Evolutionary conservation across 2,329 filamentous ascomycete species (phyloP).

Genomic region (Fusarium siculi): DNA sequence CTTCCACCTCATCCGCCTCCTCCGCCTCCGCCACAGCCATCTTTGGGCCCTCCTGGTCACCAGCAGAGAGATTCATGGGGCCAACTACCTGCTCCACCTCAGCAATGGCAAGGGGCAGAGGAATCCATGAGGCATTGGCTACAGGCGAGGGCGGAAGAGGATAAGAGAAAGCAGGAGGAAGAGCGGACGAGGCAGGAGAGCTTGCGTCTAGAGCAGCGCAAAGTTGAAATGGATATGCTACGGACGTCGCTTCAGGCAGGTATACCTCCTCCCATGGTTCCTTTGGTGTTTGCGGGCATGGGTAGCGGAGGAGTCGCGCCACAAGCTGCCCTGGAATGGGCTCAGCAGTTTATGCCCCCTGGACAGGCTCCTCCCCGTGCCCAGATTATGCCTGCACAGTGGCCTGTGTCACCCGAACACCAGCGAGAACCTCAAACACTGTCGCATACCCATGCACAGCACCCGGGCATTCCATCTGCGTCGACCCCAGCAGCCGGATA

Average conservation of each 20-base stretch:
- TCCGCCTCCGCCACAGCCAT: slow-evolving; percentile 41
- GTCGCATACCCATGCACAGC: slow-evolving; percentile 54
- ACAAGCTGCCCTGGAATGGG: slow-evolving; percentile 72
- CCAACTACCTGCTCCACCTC: slow-evolving; percentile 71
- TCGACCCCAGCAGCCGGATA: slow-evolving; percentile 55
- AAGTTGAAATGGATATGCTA: slow-evolving; percentile 78
- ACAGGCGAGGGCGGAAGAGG: slow-evolving; percentile 77
- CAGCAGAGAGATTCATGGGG: slow-evolving; percentile 56
- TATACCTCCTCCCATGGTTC: slow-evolving; percentile 79
- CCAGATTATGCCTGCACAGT: slow-evolving; percentile 63
- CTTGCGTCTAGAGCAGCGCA: slow-evolving; percentile 76
- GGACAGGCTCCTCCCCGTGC: slow-evolving; percentile 58
- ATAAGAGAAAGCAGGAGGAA: slow-evolving; percentile 78
- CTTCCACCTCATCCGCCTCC: slow-evolving; percentile 47
- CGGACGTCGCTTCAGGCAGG: slow-evolving; percentile 74
- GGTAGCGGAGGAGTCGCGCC: slow-evolving; percentile 68
- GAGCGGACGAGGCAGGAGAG: slow-evolving; percentile 74
- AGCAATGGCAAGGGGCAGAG: slow-evolving; percentile 74
- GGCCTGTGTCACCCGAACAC: slow-evolving; percentile 63
- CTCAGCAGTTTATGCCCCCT: slow-evolving; percentile 71
- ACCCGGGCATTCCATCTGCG: slow-evolving; percentile 50
- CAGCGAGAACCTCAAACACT: slow-evolving; percentile 63
- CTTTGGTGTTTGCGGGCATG: slow-evolving; percentile 79
- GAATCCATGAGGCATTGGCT: slow-evolving; percentile 80
- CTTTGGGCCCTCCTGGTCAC: slow-evolving; percentile 44